A percentile compares a stretch with the other conserved stretches of the same genome.
phyloP scores from a whole-genome alignment of 192 early-diverging fungal species.

The Coemansia asiatica region DNA sequence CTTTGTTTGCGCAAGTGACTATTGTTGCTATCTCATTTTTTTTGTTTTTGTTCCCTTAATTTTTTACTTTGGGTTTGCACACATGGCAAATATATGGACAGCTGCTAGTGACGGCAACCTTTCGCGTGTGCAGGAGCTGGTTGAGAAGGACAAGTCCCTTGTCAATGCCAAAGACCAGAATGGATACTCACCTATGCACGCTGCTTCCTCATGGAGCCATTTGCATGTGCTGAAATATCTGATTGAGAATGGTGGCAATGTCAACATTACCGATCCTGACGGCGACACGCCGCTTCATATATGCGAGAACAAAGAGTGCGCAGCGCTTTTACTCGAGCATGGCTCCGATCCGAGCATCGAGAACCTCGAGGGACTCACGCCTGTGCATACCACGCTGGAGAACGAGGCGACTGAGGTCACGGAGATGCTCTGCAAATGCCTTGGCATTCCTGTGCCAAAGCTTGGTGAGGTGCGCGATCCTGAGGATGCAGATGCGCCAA shows the following conservation, averaged over 20 bases:
- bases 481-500: conserved; percentile 24
- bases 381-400: conserved; percentile 58
- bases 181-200: conserved; percentile 81
- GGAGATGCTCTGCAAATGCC: conserved; percentile 57
- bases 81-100: conserved; percentile 65
- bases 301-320: conserved; percentile 69
- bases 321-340: conserved; percentile 62
- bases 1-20: neutral
- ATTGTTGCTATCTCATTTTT: neutral
- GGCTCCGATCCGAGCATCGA: conserved; percentile 65
- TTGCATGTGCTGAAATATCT: conserved; percentile 66
- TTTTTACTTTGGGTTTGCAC: neutral
- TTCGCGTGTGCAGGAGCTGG: conserved; percentile 60
- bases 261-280: conserved; percentile 74
- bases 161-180: conserved; percentile 72
- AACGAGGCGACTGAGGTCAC: conserved; percentile 70
- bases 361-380: conserved; percentile 65
- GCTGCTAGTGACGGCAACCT: conserved; percentile 66
- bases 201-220: conserved; percentile 76
- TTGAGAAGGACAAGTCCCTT: conserved; percentile 55
- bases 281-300: conserved; percentile 82
- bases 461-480: conserved; percentile 34
- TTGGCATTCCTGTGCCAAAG: conserved; percentile 58
- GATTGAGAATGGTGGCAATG: conserved; percentile 61
- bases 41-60: neutral